Evolutionary conservation across 352 stramenopile species (phyloP).

Genomic region (Globisporangium viniferum): DNA sequence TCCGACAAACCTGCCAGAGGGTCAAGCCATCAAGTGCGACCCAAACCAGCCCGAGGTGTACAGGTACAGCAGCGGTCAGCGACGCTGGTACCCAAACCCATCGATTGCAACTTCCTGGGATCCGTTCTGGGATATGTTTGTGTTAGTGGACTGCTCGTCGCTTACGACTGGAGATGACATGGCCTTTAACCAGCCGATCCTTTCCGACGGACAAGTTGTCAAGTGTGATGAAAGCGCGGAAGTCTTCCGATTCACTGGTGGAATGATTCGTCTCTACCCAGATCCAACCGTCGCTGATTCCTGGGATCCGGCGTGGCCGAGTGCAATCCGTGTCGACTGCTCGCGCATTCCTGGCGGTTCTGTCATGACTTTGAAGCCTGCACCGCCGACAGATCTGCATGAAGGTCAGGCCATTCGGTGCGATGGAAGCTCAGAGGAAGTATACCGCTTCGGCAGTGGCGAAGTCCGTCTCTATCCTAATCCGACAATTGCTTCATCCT

Average conservation of each 20-base stretch:
- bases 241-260: slow-evolving; percentile 15
- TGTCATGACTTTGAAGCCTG: slow-evolving; percentile 12
- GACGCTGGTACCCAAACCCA: slow-evolving; percentile 23
- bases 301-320: slow-evolving; percentile 24
- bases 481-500: slow-evolving; percentile 20
- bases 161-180: slow-evolving; percentile 23
- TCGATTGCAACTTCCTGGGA: slow-evolving; percentile 33
- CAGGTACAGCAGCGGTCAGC: slow-evolving; percentile 18
- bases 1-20: slow-evolving; percentile 16
- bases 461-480: slow-evolving; percentile 15
- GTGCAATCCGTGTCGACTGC: slow-evolving; percentile 18
- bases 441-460: slow-evolving; percentile 20
- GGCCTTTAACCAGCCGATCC: slow-evolving; percentile 11
- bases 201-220: slow-evolving; percentile 11
- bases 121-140: slow-evolving; percentile 5
- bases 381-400: neutral
- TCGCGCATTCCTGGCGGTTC: slow-evolving; percentile 8
- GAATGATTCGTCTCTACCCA: slow-evolving; percentile 19
- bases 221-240: neutral
- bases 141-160: slow-evolving; percentile 23
- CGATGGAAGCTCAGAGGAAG: neutral
- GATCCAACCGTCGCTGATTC: slow-evolving; percentile 17
- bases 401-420: slow-evolving; percentile 23
- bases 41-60: slow-evolving; percentile 11
- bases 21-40: slow-evolving; percentile 28